phyloP scores from a whole-genome alignment of 352 stramenopile species.

The Discostella stelligera region DNA sequence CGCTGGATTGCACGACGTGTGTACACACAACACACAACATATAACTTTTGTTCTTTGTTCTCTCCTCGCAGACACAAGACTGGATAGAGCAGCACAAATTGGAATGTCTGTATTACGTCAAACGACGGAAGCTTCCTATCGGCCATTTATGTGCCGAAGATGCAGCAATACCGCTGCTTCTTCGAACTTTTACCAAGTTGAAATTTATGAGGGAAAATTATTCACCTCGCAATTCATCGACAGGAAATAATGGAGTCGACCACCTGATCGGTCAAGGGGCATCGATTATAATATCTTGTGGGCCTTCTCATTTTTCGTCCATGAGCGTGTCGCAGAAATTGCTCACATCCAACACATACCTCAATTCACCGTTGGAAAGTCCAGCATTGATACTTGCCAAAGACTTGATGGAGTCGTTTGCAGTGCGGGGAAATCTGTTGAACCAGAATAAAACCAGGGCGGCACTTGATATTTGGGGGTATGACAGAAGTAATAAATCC shows the following conservation, averaged over 20 bases:
- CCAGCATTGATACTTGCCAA: constrained; percentile 19
- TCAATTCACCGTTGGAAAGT: neutral
- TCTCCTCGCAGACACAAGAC: constrained; percentile 18
- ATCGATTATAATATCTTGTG: constrained; percentile 23
- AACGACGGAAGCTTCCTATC: constrained; percentile 16
- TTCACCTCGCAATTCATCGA: neutral
- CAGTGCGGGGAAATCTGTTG: neutral
- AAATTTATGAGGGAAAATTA: constrained; percentile 27
- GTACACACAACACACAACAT: neutral
- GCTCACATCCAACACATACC: neutral
- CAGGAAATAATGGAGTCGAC: neutral
- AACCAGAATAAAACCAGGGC: constrained; percentile 14
- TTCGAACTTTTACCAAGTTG: constrained; percentile 32
- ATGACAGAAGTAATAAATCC: neutral
- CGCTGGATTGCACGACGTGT: neutral
- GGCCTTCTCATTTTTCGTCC: constrained; percentile 30
- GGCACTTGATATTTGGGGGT: constrained; percentile 23
- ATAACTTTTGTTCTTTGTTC: neutral
- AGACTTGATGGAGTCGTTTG: constrained; percentile 25
- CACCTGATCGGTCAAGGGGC: neutral
- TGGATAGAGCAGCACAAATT: constrained; percentile 38
- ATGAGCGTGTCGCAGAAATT: constrained; percentile 28
- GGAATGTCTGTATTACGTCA: constrained; percentile 44
- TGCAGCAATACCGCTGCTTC: constrained; percentile 34
- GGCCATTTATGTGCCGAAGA: constrained; percentile 15